A percentile compares a stretch with the other conserved stretches of the same genome.
Evolutionary conservation across 2,329 filamentous ascomycete genomes (phyloP).

Genomic region (Aspergillus brasiliensis): DNA sequence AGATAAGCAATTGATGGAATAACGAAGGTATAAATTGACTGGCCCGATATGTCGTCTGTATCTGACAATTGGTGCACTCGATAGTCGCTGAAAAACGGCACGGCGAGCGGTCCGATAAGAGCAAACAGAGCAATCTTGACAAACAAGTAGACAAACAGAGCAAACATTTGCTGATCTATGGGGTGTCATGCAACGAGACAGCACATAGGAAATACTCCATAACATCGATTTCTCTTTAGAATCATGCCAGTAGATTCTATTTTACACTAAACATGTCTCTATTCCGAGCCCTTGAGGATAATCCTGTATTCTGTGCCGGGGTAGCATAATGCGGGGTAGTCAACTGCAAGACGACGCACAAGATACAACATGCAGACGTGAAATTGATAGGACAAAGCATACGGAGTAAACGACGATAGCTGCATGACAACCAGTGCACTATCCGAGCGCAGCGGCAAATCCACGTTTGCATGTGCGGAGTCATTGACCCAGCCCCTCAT

Average conservation of each 20-base stretch:
- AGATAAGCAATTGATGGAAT: background rate
- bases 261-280: too few relatives aligned
- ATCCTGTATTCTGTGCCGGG: background rate
- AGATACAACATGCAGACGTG: background rate
- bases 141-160: constrained; percentile 18
- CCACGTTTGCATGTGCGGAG: background rate
- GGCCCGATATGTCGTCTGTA: background rate
- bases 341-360: background rate
- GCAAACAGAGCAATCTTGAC: constrained; percentile 35
- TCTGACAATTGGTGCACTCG: background rate
- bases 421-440: background rate
- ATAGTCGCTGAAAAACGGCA: constrained; percentile 13
- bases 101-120: constrained; percentile 5
- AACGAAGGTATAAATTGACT: background rate
- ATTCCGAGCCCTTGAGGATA: background rate
- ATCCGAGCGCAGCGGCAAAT: background rate
- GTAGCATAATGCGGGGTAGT: background rate
- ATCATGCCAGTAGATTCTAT: background rate
- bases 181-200: background rate
- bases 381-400: background rate
- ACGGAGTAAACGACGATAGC: background rate
- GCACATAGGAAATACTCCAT: background rate
- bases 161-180: constrained; percentile 23
- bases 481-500: background rate
- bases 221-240: background rate